These are phyloP conservation scores for Alternaria sp. DNA, from an alignment of 2,329 filamentous ascomycete species.

Conservation along the genomic window DNA sequence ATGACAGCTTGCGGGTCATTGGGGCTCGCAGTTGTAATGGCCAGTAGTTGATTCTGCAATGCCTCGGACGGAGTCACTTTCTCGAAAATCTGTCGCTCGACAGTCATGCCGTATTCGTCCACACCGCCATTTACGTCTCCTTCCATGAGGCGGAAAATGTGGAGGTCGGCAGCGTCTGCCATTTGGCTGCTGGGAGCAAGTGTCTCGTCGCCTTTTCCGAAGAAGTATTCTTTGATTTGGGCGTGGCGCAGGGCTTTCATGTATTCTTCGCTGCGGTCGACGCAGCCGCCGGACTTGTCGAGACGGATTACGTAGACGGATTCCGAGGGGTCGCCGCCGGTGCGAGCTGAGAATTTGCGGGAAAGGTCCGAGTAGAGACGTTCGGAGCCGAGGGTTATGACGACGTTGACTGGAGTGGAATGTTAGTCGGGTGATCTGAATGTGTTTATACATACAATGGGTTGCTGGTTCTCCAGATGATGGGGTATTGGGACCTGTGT, in stretches of 20 bases:
- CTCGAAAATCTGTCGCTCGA: slow-evolving; percentile 61
- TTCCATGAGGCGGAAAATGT: slow-evolving; percentile 74
- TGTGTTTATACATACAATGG: slow-evolving; percentile 7
- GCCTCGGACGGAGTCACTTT: slow-evolving; percentile 70
- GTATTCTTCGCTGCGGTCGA: slow-evolving; percentile 75
- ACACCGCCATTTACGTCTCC: slow-evolving; percentile 54
- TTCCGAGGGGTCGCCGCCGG: slow-evolving; percentile 65
- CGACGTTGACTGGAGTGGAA: slow-evolving; percentile 69
- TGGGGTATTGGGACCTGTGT: neutral
- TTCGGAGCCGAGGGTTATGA: slow-evolving; percentile 83
- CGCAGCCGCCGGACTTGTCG: slow-evolving; percentile 85
- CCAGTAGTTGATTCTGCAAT: slow-evolving; percentile 83
- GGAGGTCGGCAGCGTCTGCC: slow-evolving; percentile 76
- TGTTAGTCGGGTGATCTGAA: slow-evolving; percentile 36
- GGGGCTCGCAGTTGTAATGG: slow-evolving; percentile 79
- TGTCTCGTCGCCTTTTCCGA: slow-evolving; percentile 74
- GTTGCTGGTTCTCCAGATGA: neutral
- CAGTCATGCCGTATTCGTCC: slow-evolving; percentile 14
- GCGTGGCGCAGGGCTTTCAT: slow-evolving; percentile 77
- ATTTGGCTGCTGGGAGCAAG: slow-evolving; percentile 88
- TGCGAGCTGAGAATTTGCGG: slow-evolving; percentile 66
- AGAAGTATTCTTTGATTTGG: slow-evolving; percentile 92
- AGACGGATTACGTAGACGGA: slow-evolving; percentile 78
- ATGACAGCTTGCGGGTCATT: slow-evolving; percentile 76
- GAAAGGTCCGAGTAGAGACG: slow-evolving; percentile 77